Percentiles rank a stretch among this genome's conserved stretches.
These are phyloP conservation scores for Cercospora zeina DNA, from an alignment of 2,329 filamentous ascomycete species.

Conservation along the genomic window DNA sequence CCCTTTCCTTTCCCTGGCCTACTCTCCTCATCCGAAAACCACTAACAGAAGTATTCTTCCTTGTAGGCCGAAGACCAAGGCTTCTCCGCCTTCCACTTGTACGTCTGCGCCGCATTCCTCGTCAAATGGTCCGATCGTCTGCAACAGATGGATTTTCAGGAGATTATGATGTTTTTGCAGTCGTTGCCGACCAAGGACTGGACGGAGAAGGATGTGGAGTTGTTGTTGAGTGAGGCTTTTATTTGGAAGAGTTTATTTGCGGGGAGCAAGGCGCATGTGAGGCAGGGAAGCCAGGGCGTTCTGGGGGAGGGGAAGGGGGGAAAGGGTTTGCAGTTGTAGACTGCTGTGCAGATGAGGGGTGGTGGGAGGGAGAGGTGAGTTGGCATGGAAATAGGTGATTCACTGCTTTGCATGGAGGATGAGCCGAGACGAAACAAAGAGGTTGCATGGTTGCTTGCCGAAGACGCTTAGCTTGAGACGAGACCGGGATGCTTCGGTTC, in stretches of 20 bases:
- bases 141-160: conserved; percentile 95
- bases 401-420: too few relatives aligned
- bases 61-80: conserved; percentile 94
- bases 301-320: conserved; percentile 24
- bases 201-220: conserved; percentile 97
- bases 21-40: neutral
- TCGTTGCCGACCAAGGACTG: conserved; percentile 87
- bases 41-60: neutral
- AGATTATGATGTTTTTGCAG: conserved; percentile 99
- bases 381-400: too few relatives aligned
- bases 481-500: too few relatives aligned
- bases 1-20: neutral
- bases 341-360: neutral
- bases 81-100: conserved; percentile 96
- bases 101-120: conserved; percentile 95
- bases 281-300: conserved; percentile 27
- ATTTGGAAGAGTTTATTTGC: conserved; percentile 99
- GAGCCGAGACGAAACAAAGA: too few relatives aligned
- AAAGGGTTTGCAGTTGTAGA: conserved; percentile 11
- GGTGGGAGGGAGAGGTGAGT: neutral
- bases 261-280: conserved; percentile 84
- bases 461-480: too few relatives aligned
- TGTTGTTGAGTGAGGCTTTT: conserved; percentile 92
- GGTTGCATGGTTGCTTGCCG: too few relatives aligned
- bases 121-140: conserved; percentile 98